phyloP scores from a whole-genome alignment of 371 early-diverging fungal genomes.

The Rhizomucor pusillus region DNA sequence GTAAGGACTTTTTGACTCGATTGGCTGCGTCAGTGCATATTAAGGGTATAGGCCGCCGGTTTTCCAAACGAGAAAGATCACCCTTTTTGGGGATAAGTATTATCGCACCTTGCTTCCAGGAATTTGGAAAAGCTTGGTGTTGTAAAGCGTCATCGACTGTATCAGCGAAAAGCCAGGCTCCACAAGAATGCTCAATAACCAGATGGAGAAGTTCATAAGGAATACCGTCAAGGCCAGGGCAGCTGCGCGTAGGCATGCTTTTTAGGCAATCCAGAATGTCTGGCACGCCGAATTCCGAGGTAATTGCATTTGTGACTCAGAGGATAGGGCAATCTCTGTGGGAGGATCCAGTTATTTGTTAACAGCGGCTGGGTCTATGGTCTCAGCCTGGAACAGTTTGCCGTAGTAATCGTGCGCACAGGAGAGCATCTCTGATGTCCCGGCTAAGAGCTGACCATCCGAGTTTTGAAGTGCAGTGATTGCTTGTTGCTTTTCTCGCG shows the following conservation, averaged over 20 bases:
- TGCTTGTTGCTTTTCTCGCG: slow-evolving; percentile 7
- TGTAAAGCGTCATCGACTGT: background rate
- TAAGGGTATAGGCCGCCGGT: slow-evolving; percentile 28
- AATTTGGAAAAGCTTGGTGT: background rate
- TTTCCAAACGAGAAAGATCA: slow-evolving; percentile 7
- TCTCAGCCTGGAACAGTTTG: background rate
- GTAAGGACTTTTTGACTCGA: background rate
- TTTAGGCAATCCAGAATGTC: too few relatives aligned
- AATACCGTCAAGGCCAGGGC: slow-evolving; percentile 12
- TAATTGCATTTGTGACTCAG: too few relatives aligned
- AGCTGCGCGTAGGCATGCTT: background rate
- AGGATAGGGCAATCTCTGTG: too few relatives aligned
- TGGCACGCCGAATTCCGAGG: too few relatives aligned
- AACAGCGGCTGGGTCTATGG: background rate
- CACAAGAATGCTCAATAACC: background rate
- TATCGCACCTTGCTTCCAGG: background rate
- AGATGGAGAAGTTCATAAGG: slow-evolving; percentile 5
- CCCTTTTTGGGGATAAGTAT: slow-evolving; percentile 21
- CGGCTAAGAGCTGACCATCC: background rate
- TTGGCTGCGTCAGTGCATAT: slow-evolving; percentile 13
- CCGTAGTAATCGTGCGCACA: slow-evolving; percentile 2
- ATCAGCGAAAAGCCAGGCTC: background rate
- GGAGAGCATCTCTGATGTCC: background rate
- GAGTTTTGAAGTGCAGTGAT: slow-evolving; percentile 8
- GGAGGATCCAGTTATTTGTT: background rate